Evolutionary conservation across 768 basidiomycete species (phyloP).

Genomic region (Psilocybe sp.): DNA sequence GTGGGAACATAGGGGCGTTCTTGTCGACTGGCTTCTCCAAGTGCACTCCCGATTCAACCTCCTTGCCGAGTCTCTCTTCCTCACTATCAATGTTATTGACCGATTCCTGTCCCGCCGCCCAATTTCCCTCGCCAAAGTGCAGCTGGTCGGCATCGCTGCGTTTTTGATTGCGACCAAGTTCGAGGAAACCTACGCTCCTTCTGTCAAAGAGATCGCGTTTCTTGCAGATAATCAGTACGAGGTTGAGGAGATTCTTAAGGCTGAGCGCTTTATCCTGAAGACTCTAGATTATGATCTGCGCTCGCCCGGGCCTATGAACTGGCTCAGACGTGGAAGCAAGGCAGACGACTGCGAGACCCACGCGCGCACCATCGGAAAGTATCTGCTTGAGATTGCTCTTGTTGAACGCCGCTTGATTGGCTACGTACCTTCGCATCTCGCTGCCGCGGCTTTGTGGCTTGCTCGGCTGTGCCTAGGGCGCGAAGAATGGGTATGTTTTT

Average conservation of each 20-base stretch:
- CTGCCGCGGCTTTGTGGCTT: slow-evolving; percentile 89
- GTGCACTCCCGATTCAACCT: slow-evolving; percentile 91
- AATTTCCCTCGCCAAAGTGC: slow-evolving; percentile 89
- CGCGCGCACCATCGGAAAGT: slow-evolving; percentile 90
- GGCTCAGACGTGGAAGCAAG: slow-evolving; percentile 88
- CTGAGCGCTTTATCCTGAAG: slow-evolving; percentile 89
- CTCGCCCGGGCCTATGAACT: slow-evolving; percentile 94
- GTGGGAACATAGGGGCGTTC: slow-evolving; percentile 95
- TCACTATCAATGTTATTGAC: slow-evolving; percentile 90
- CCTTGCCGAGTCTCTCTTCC: slow-evolving; percentile 92
- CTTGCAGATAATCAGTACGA: slow-evolving; percentile 88
- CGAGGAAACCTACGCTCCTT: slow-evolving; percentile 92
- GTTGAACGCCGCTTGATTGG: slow-evolving; percentile 85
- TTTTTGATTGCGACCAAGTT: slow-evolving; percentile 95
- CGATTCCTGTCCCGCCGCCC: slow-evolving; percentile 74
- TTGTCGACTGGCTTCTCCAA: slow-evolving; percentile 96
- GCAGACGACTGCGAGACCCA: slow-evolving; percentile 95
- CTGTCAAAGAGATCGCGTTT: slow-evolving; percentile 83
- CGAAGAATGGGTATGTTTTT: slow-evolving; percentile 81
- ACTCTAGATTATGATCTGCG: slow-evolving; percentile 91
- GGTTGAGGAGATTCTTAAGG: slow-evolving; percentile 62
- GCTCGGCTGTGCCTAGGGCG: slow-evolving; percentile 78
- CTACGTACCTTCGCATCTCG: slow-evolving; percentile 81
- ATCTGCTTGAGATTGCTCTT: slow-evolving; percentile 87
- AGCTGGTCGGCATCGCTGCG: slow-evolving; percentile 92